Evolutionary conservation across 352 stramenopile species (phyloP).

Genomic region (Phytophthora citrophthora): DNA sequence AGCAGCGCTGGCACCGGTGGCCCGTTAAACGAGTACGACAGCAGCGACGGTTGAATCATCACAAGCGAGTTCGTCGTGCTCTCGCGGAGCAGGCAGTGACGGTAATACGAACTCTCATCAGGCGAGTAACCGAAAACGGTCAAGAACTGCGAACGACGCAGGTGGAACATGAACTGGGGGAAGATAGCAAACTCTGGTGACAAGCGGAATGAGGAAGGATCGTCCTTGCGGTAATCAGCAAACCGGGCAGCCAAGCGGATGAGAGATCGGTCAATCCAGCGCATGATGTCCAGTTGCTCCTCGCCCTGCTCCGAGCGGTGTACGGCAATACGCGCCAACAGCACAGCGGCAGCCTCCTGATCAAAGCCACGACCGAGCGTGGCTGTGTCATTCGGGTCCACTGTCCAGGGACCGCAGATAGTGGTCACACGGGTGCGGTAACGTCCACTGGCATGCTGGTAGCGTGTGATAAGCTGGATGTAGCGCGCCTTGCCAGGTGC

Average conservation of each 20-base stretch:
- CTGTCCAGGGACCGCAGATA: slow-evolving; percentile 95
- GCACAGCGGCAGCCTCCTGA: slow-evolving; percentile 98
- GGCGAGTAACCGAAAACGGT: slow-evolving; percentile 99
- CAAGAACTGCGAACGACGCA: slow-evolving; percentile 99
- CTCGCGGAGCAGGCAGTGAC: slow-evolving; percentile 94
- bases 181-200: slow-evolving; percentile 98
- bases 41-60: slow-evolving; percentile 99
- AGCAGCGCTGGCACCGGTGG: slow-evolving; percentile 90
- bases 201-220: slow-evolving; percentile 97
- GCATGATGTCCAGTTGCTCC: slow-evolving; percentile 90
- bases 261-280: slow-evolving; percentile 95
- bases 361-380: slow-evolving; percentile 97
- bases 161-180: slow-evolving; percentile 99
- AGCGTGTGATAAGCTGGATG: slow-evolving; percentile 98
- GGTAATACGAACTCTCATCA: slow-evolving; percentile 98
- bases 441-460: slow-evolving; percentile 96
- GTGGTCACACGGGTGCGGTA: slow-evolving; percentile 98
- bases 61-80: slow-evolving; percentile 98
- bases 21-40: slow-evolving; percentile 97
- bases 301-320: slow-evolving; percentile 87
- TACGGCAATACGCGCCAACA: slow-evolving; percentile 93
- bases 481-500: slow-evolving; percentile 93
- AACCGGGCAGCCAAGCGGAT: slow-evolving; percentile 99
- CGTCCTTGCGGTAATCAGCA: slow-evolving; percentile 98
- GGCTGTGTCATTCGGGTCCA: slow-evolving; percentile 92